Percentiles rank a stretch among this genome's conserved stretches.
Conservation (phyloP, 140 eudicot genomes). For the Ambrosia hybrid region DNA sequence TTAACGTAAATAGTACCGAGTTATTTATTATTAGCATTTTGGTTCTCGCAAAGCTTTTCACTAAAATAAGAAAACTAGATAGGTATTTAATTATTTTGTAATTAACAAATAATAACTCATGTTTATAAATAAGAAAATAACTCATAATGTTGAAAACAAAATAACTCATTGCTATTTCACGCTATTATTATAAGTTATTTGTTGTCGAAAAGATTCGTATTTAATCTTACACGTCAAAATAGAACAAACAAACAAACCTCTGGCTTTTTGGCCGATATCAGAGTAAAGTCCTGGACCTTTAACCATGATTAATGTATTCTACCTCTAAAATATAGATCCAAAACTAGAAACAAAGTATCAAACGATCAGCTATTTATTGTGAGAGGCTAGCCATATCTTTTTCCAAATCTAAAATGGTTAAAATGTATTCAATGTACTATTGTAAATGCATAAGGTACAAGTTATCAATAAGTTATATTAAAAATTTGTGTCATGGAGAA, state of each 20-base stretch:
- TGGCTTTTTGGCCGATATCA: constrained; percentile 71
- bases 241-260: constrained; percentile 42
- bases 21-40: no score
- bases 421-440: neutral
- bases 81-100: no score
- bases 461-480: neutral
- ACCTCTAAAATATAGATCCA: constrained; percentile 17
- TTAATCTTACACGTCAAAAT: neutral
- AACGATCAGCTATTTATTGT: neutral
- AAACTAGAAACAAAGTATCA: constrained; percentile 5
- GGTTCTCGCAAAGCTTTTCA: no score
- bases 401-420: neutral
- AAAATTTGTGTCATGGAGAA: neutral
- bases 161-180: no score
- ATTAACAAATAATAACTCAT: no score
- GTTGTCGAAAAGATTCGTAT: no score
- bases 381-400: no score
- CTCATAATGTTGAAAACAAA: no score
- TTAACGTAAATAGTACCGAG: no score
- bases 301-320: constrained; percentile 39
- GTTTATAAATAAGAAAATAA: no score
- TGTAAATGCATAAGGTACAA: neutral
- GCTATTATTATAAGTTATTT: no score
- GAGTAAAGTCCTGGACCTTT: constrained; percentile 92
- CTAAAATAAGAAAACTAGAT: no score